Percentiles rank a stretch among this genome's conserved stretches.
Evolutionary conservation across 208 protist species (phyloP).

Genomic region (Balamuthia mandrillaris): DNA sequence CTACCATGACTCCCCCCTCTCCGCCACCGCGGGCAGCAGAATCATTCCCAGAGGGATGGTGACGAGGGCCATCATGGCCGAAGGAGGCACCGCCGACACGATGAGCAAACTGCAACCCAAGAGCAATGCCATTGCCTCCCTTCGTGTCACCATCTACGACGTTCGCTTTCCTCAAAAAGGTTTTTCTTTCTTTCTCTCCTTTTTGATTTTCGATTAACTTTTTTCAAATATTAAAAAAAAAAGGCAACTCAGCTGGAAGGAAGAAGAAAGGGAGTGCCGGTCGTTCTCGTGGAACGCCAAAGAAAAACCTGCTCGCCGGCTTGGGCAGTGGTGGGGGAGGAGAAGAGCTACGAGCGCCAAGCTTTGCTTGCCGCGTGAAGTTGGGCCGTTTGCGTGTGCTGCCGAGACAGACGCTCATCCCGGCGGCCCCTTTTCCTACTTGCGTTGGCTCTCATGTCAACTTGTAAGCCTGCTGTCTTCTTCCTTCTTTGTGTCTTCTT

Average conservation of each 20-base stretch:
- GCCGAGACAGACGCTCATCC: not conserved
- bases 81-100: not conserved
- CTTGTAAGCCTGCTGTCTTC: not conserved
- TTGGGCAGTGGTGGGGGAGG: too few relatives aligned
- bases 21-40: too few relatives aligned
- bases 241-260: not conserved
- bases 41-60: too few relatives aligned
- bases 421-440: not conserved
- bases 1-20: too few relatives aligned
- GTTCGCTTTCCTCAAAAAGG: not conserved
- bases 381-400: not conserved
- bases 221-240: not conserved
- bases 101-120: not conserved
- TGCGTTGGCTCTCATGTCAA: constrained; percentile 33
- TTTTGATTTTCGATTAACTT: not conserved
- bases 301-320: too few relatives aligned
- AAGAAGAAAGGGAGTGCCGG: not conserved
- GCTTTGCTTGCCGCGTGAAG: not conserved
- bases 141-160: constrained; percentile 19
- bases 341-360: not conserved
- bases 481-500: not conserved
- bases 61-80: too few relatives aligned
- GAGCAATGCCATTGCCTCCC: not conserved
- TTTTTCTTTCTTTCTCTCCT: not conserved
- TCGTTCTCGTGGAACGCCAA: not conserved